A percentile compares a stretch with the other conserved stretches of the same genome.
Evolutionary conservation across 768 basidiomycete species (phyloP).

Genomic region (Omphalotus guepiniiformis): DNA sequence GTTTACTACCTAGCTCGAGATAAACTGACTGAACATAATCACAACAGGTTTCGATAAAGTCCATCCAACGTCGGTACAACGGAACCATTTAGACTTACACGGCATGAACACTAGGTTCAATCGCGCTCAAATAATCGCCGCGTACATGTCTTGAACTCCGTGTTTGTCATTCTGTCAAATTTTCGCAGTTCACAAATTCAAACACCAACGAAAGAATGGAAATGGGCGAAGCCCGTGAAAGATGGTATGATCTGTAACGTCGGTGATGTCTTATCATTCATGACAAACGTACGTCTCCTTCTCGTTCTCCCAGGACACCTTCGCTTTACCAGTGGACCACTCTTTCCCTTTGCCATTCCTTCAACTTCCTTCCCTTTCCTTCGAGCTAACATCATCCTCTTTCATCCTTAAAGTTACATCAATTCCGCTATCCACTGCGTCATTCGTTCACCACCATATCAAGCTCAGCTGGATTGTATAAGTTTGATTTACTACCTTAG

Average conservation of each 20-base stretch:
- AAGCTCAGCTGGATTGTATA: constrained; percentile 35
- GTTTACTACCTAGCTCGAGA: too few species aligned
- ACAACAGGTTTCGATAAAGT: constrained; percentile 10
- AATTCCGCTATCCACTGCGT: constrained; percentile 47
- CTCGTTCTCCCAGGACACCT: too few species aligned
- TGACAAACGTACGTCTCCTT: constrained; percentile 28
- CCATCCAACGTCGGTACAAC: too few species aligned
- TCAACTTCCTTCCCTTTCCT: neutral
- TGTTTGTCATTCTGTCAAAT: neutral
- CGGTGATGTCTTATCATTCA: constrained; percentile 40
- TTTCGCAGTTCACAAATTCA: constrained; percentile 29
- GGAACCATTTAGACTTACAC: neutral
- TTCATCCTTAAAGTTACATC: constrained; percentile 31
- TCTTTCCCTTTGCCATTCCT: too few species aligned
- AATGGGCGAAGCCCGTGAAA: constrained; percentile 28
- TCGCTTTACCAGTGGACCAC: too few species aligned
- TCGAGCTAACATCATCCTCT: neutral
- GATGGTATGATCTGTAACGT: constrained; percentile 31
- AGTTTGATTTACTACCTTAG: constrained; percentile 44
- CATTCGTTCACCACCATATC: constrained; percentile 42
- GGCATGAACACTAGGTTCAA: constrained; percentile 24
- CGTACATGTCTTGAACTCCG: constrained; percentile 7
- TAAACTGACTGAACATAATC: neutral
- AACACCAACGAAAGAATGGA: constrained; percentile 29
- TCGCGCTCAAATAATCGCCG: constrained; percentile 31